A percentile compares a stretch with the other conserved stretches of the same genome.
These are phyloP conservation scores for Oryza longistaminata DNA, from an alignment of 176 grass and related monocot genomes.

Conservation along the genomic window DNA sequence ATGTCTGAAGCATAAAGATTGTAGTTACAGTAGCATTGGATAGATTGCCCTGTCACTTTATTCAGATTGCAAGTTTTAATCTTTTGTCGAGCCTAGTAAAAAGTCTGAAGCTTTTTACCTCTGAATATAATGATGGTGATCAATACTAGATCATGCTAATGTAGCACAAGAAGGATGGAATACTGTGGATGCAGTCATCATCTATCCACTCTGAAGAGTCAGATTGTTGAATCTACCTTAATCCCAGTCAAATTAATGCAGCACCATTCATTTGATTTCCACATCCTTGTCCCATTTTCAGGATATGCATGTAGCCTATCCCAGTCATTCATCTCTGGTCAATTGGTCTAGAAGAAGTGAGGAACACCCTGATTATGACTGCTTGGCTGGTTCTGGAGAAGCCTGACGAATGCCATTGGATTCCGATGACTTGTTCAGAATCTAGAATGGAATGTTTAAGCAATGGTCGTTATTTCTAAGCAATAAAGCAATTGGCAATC, in stretches of 20 bases:
- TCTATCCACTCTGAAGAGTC: neutral
- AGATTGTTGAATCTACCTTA: neutral
- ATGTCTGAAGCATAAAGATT: slow-evolving; percentile 16
- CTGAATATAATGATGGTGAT: neutral
- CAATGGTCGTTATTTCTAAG: neutral
- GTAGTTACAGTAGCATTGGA: neutral
- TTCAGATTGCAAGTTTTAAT: neutral
- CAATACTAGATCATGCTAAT: neutral
- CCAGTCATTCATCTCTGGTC: neutral
- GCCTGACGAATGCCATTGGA: neutral
- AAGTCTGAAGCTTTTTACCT: neutral
- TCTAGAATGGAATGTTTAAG: neutral
- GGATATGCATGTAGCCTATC: neutral
- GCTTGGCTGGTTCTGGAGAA: neutral
- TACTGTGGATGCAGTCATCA: neutral
- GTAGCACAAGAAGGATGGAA: neutral
- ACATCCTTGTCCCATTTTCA: neutral
- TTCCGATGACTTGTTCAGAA: neutral
- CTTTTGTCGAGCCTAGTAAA: neutral
- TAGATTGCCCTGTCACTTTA: neutral
- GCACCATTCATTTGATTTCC: neutral
- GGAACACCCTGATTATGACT: neutral
- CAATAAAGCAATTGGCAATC: neutral
- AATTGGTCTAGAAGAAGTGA: neutral
- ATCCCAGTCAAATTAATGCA: neutral